Evolutionary conservation across 345 rosid species (phyloP), one percentile per base, ranked within the genome.

Genomic region (Euphorbia peplus): DNA sequence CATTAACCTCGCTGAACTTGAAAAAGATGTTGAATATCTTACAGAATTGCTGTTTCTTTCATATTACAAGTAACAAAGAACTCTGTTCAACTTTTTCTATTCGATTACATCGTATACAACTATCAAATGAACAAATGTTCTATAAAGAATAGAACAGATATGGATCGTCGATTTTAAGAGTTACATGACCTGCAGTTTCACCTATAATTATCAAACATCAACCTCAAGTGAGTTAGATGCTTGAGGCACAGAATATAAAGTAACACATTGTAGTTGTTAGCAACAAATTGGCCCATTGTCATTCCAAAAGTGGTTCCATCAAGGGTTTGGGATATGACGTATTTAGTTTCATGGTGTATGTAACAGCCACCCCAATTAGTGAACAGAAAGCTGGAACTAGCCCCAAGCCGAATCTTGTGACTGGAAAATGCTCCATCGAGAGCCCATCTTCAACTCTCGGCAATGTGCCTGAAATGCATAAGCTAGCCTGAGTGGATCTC

Each of bases 331-430:
- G 66, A 42, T 25, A 37, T 4, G 75, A 77, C 32, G 80, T 57
- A 26, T 80, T 83, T 8, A 93, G 90, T 37, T 89, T 80, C 96
- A 93, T 91, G 59, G 89, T 81, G 73, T 75, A 87, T 32, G 98
- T 89, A 35, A 87, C 80, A 68, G 66, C 75, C 19, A 90, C 91
- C 60, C 93, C 97, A 0, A 83, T 30, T 47, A 91, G 81, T 2
- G 97, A 88, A 80, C 95, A 91, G 9, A 88, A 67, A 7, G 96
- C 97, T 0, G 96, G 98, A 58, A 93, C 81, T 35, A 93, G 86
- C 65, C 98, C 97, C 76, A 93, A 72, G 9, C 98, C 98, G 22
- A 79, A 83, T 80, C 98, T 84, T 24, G 97, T 81, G 44, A 89
- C 88, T 30, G 97, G 89, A 46, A 84, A 16, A 79, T 78, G 41